Percentiles rank a stretch among this genome's conserved stretches.
Evolutionary conservation across 306 rosid species (phyloP).

Genomic region (Mimosa pudica): DNA sequence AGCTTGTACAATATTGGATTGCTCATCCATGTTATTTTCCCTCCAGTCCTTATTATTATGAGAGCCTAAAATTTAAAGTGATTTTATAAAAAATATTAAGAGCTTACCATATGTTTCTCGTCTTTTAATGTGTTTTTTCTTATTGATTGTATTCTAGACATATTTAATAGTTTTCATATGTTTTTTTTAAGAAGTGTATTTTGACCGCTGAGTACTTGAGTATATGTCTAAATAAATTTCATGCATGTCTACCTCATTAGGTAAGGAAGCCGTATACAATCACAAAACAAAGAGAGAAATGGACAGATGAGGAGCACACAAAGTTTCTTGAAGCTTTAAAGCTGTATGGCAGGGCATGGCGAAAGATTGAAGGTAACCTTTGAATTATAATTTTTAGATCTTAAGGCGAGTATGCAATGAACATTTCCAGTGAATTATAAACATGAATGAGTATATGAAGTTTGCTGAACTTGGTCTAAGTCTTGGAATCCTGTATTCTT

Average conservation of each 20-base stretch:
- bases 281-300: constrained; percentile 80
- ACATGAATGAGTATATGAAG: constrained; percentile 18
- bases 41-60: no score
- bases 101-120: no score
- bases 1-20: constrained; percentile 10
- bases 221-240: constrained; percentile 26
- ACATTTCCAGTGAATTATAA: constrained; percentile 8
- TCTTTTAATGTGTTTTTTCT: no score
- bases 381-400: neutral
- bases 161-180: no score
- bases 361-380: constrained; percentile 71
- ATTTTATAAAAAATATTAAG: no score
- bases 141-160: no score
- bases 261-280: constrained; percentile 84
- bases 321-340: constrained; percentile 83
- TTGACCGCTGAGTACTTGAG: no score
- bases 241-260: constrained; percentile 37
- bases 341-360: constrained; percentile 83
- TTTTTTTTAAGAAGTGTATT: no score
- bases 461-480: constrained; percentile 24
- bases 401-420: neutral
- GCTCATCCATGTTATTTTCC: neutral
- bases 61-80: no score
- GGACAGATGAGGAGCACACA: constrained; percentile 90
- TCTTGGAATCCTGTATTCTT: constrained; percentile 38